phyloP scores from a whole-genome alignment of 176 grass and related monocot species.

The Saccharum officinarum region DNA sequence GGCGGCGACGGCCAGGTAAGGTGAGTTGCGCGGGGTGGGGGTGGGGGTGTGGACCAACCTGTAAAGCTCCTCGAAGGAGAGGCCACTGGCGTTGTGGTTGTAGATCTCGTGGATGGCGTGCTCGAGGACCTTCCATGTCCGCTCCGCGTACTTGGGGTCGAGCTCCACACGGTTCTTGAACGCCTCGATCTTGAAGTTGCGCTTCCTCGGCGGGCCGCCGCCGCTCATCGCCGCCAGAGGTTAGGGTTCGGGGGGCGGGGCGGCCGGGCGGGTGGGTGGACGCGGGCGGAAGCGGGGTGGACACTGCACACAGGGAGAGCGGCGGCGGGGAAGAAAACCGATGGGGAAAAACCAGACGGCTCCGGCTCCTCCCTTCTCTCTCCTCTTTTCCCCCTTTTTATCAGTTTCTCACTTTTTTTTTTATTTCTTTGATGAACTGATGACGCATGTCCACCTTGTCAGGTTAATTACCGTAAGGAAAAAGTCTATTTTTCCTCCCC shows the following conservation, averaged over 20 bases:
- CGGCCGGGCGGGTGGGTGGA: conserved; percentile 32
- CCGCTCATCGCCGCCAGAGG: conserved; percentile 51
- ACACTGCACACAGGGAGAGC: neutral
- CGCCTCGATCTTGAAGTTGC: conserved; percentile 92
- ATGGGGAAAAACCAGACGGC: conserved; percentile 25
- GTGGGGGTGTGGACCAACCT: conserved; percentile 35
- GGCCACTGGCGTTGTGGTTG: conserved; percentile 95
- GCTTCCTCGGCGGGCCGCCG: conserved; percentile 60
- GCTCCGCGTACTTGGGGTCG: conserved; percentile 97
- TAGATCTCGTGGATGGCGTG: conserved; percentile 98
- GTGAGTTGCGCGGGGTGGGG: neutral
- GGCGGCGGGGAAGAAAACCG: conserved; percentile 14
- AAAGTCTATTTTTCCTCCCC: no score
- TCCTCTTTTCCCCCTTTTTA: neutral
- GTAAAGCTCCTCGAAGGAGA: conserved; percentile 95
- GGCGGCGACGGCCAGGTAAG: neutral
- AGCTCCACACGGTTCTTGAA: conserved; percentile 93
- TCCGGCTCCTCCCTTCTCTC: neutral
- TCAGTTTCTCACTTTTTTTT: neutral
- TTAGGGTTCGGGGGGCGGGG: conserved; percentile 27
- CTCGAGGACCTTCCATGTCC: conserved; percentile 87
- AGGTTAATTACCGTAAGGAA: no score
- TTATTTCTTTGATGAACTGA: neutral
- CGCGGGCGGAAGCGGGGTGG: neutral
- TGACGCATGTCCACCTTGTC: no score